phyloP scores from a whole-genome alignment of 495 filamentous ascomycete genomes.

The Hyaloscypha variabilis region DNA sequence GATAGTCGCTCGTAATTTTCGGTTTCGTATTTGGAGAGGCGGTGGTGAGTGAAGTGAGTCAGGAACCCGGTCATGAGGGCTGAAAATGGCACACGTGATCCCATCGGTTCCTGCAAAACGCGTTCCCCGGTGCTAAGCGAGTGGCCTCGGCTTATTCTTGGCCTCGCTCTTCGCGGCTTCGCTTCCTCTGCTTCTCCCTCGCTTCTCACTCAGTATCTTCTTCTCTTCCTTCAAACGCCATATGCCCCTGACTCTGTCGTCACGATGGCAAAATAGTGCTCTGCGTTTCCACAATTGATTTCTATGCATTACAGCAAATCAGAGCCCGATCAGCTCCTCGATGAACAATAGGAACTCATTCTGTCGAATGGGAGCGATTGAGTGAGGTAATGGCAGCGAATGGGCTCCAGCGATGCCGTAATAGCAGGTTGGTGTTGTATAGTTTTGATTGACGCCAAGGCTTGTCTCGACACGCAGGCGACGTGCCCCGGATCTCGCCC shows the following conservation, averaged over 20 bases:
- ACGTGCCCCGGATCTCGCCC: background rate
- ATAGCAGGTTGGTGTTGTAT: background rate
- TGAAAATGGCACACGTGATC: background rate
- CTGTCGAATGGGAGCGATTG: slow-evolving; percentile 1
- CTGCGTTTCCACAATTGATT: background rate
- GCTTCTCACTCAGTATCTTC: too few species aligned
- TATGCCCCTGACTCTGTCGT: background rate
- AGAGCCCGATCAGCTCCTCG: background rate
- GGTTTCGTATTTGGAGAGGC: background rate
- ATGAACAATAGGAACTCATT: slow-evolving; percentile 1
- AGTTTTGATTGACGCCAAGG: background rate
- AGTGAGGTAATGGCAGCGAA: background rate
- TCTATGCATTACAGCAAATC: background rate
- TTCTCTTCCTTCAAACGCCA: background rate
- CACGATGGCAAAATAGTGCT: slow-evolving; percentile 7
- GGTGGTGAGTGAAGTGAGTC: background rate
- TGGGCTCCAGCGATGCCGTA: background rate
- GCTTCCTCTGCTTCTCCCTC: background rate
- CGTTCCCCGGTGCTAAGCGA: background rate
- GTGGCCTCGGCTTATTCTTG: background rate
- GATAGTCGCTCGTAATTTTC: background rate
- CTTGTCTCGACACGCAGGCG: background rate
- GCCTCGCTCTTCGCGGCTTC: background rate
- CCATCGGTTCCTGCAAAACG: background rate
- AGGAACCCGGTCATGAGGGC: background rate